Base-by-base conservation (phyloP, 257 asterid species). In the Cynanchum wilfordii region DNA sequence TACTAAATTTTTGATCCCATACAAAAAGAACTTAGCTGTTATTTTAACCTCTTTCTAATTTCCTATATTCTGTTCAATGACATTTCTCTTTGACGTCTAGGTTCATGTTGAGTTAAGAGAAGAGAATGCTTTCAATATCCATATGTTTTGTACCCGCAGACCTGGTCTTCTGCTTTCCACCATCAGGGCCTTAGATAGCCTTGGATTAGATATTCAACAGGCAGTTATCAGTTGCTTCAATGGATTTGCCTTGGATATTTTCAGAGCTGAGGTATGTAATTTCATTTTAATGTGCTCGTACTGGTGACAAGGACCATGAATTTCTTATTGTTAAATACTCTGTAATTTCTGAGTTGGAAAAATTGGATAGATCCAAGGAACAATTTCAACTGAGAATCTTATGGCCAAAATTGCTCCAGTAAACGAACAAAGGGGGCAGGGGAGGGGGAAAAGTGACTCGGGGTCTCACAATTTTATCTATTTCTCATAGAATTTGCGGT, bases 221-320 rank as follows among this genome's bases (percentile, higher is more conserved):
- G 82, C 82, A 50, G 82, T 79, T 36, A 79, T 79, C 59, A 79
- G 82, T 77, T 74, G 79, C 71, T 70, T 79, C 74, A 75, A 79
- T 70, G 79, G 82, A 57, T 79, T 79, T 65, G 82, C 79, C 20
- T 71, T 79, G 72, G 82, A 79, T n/a, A 54, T 79, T 74, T 75
- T 79, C 54, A 71, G 79, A 65, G 82, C 82, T 69, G 82, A 79
- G 82, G 82, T 79, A 75, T 30, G 63, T 22, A 66, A 33, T 25
- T 1, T 47, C 40, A 25, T 44, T 29, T 54, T 29, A 9, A 63
- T 73, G 42, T 64, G 8, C 73, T 62, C 8, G 60, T 73, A 9
- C 6, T 27, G 52, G 30, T 36, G 38, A 22, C 42, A 20, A 17
- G 49, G 29, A 7, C 11, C 12, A 10, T 17, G 25, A 42, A 42